Conservation (phyloP, 257 asterid species). For the Solanum rostratum region DNA sequence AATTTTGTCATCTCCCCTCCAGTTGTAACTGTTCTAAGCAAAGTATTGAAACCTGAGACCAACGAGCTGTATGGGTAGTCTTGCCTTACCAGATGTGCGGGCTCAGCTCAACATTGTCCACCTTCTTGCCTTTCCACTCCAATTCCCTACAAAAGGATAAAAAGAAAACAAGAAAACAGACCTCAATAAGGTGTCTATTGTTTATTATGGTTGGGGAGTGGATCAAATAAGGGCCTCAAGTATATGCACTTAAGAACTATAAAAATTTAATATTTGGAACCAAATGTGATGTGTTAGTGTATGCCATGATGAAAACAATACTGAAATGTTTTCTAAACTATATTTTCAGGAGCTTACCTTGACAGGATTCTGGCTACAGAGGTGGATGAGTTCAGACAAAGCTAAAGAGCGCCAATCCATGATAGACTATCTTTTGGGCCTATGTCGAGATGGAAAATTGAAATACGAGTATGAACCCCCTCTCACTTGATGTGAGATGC, state of each 20-base stretch:
- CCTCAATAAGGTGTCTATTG: background rate
- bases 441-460: conserved; percentile 57
- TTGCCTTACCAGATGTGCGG: background rate
- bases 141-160: background rate
- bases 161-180: background rate
- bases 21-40: background rate
- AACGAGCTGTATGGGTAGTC: background rate
- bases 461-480: conserved; percentile 53
- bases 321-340: background rate
- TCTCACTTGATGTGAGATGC: background rate
- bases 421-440: conserved; percentile 65
- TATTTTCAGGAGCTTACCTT: conserved; percentile 65
- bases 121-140: background rate
- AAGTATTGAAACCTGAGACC: background rate
- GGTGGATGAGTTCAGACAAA: conserved; percentile 64
- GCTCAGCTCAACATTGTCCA: background rate
- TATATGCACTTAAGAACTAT: background rate
- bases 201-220: background rate
- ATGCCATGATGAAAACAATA: background rate
- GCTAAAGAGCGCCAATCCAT: conserved; percentile 54
- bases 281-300: background rate
- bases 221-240: background rate
- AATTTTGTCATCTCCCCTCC: background rate
- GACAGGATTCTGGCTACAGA: conserved; percentile 96
- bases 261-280: background rate